Evolutionary conservation across 345 rosid species (phyloP).

Genomic region (Arabidopsis suecica): DNA sequence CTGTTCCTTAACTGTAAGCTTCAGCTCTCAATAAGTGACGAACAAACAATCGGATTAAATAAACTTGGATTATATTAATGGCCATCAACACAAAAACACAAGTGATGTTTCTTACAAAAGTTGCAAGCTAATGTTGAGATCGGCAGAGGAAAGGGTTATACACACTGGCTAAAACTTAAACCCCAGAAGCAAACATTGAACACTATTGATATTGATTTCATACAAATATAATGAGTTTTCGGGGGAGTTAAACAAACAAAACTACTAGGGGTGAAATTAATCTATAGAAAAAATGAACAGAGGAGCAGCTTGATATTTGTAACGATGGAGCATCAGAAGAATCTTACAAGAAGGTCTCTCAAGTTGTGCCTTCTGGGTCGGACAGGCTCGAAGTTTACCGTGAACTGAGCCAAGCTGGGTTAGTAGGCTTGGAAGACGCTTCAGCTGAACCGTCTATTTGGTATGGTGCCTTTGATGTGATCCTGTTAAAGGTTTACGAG

Average conservation of each 20-base stretch:
- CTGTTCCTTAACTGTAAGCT: not conserved
- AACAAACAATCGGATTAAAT: not conserved
- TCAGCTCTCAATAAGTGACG: not conserved
- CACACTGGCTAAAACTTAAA: not conserved
- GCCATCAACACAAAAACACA: conserved; percentile 5
- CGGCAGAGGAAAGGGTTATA: conserved; percentile 1
- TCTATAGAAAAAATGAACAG: conserved; percentile 3
- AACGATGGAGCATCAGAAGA: conserved; percentile 31
- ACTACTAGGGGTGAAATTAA: conserved; percentile 1
- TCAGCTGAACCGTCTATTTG: conserved; percentile 40
- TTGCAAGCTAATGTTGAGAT: conserved; percentile 29
- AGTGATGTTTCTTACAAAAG: conserved; percentile 25
- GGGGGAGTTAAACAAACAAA: conserved; percentile 3
- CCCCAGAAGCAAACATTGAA: conserved; percentile 15
- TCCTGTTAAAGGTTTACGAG: conserved; percentile 47
- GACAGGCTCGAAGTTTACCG: conserved; percentile 34
- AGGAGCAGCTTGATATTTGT: conserved; percentile 18
- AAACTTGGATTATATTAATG: conserved; percentile 8
- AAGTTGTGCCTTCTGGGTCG: conserved; percentile 8
- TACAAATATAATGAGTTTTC: conserved; percentile 31
- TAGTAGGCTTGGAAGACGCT: conserved; percentile 55
- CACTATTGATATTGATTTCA: conserved; percentile 1
- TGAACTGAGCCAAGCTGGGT: conserved; percentile 63
- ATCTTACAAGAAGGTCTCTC: conserved; percentile 20
- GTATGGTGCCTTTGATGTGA: conserved; percentile 69